These are phyloP conservation scores for Rubia balearica DNA, from an alignment of 305 asterid genomes.

Conservation along the genomic window DNA sequence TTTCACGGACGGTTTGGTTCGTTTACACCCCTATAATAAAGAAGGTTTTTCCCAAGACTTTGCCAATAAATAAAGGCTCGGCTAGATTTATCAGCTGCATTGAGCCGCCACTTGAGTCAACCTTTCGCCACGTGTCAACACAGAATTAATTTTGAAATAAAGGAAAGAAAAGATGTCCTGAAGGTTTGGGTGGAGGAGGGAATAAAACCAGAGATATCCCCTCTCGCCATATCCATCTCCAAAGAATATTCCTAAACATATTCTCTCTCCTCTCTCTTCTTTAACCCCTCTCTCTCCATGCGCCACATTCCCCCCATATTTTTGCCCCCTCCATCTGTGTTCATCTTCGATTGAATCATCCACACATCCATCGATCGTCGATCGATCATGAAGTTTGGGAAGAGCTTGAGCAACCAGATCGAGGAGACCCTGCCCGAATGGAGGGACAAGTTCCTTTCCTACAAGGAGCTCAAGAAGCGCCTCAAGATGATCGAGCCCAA, in stretches of 20 bases:
- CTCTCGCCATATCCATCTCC: slow-evolving; percentile 6
- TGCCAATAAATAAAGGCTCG: too few relatives aligned
- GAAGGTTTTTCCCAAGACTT: too few relatives aligned
- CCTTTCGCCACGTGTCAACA: neutral
- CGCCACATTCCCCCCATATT: neutral
- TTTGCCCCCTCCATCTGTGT: neutral
- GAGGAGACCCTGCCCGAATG: slow-evolving; percentile 93
- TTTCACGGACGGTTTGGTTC: too few relatives aligned
- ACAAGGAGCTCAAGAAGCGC: slow-evolving; percentile 82
- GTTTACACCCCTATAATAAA: too few relatives aligned
- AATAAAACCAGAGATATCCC: slow-evolving; percentile 60
- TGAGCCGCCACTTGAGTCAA: too few relatives aligned
- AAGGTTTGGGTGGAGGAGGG: slow-evolving; percentile 17
- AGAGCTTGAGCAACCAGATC: slow-evolving; percentile 79
- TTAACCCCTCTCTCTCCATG: slow-evolving; percentile 3
- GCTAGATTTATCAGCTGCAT: too few relatives aligned
- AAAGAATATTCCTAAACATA: slow-evolving; percentile 72
- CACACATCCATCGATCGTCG: neutral
- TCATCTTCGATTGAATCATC: neutral
- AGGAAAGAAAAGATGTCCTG: neutral
- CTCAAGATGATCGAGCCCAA: slow-evolving; percentile 64
- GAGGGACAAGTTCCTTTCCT: slow-evolving; percentile 83
- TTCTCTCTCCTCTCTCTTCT: slow-evolving; percentile 28
- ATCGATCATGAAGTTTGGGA: slow-evolving; percentile 66
- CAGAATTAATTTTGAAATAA: neutral